Evolutionary conservation across 2,329 filamentous ascomycete species (phyloP).

Genomic region (Monosporascus sp.): DNA sequence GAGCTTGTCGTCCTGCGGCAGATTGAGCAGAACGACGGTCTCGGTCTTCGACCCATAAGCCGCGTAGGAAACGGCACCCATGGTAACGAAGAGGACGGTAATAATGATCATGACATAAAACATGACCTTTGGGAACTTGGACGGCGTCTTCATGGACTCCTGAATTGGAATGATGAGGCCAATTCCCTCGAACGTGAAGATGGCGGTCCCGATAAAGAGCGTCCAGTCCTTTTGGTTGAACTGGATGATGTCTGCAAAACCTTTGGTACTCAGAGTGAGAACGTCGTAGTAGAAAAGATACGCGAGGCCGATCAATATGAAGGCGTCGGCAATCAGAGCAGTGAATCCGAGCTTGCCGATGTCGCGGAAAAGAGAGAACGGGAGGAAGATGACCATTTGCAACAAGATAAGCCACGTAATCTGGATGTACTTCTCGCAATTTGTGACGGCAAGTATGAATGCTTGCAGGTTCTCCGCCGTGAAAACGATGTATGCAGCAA

Average conservation of each 20-base stretch:
- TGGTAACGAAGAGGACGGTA: conserved; percentile 81
- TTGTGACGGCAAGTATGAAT: conserved; percentile 84
- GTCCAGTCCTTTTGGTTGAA: conserved; percentile 95
- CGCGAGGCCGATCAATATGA: conserved; percentile 85
- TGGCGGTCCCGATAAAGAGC: conserved; percentile 95
- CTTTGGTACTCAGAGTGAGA: conserved; percentile 69
- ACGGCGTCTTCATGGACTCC: conserved; percentile 87
- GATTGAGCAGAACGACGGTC: conserved; percentile 91
- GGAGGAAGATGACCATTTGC: conserved; percentile 92
- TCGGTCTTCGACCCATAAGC: conserved; percentile 93
- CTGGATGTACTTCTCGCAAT: conserved; percentile 79
- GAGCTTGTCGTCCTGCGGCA: conserved; percentile 90
- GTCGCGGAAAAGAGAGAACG: conserved; percentile 87
- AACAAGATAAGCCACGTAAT: conserved; percentile 88
- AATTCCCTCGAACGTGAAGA: conserved; percentile 98
- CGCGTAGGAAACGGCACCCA: conserved; percentile 90
- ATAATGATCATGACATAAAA: conserved; percentile 92
- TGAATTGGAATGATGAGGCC: conserved; percentile 97
- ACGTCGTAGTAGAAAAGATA: conserved; percentile 97
- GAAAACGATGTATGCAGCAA: conserved; percentile 94
- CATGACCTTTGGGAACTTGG: conserved; percentile 86
- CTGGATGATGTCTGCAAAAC: conserved; percentile 76
- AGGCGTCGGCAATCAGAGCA: conserved; percentile 85
- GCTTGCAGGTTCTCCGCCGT: conserved; percentile 93
- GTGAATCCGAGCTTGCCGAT: conserved; percentile 97